phyloP scores from a whole-genome alignment of 2,329 filamentous ascomycete genomes.

The Phyllosticta citrichinensis region DNA sequence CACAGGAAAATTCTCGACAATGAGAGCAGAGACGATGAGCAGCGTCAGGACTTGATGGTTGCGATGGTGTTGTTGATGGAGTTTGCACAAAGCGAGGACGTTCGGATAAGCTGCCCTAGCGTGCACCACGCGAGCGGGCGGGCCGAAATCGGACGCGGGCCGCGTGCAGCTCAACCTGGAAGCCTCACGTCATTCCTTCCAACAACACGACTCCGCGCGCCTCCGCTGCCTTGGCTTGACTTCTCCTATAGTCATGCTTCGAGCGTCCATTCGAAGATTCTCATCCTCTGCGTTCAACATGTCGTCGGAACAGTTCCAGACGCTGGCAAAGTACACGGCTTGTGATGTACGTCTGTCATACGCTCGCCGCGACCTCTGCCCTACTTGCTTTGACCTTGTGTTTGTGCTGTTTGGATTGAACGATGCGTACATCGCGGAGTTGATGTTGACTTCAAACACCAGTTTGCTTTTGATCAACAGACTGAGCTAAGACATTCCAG shows the following conservation, averaged over 20 bases:
- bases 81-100: background rate
- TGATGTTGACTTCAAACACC: background rate
- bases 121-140: background rate
- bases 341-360: constrained; percentile 20
- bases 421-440: background rate
- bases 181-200: background rate
- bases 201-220: background rate
- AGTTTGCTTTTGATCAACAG: background rate
- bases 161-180: background rate
- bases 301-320: constrained; percentile 13
- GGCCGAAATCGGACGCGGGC: background rate
- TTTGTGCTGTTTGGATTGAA: background rate
- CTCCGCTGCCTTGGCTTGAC: background rate
- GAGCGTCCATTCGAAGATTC: background rate
- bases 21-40: background rate
- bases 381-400: background rate
- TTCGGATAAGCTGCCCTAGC: background rate
- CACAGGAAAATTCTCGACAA: background rate
- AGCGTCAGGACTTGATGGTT: background rate
- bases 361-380: background rate
- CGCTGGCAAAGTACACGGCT: constrained; percentile 19
- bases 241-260: background rate
- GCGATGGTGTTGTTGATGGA: background rate
- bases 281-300: constrained; percentile 1
- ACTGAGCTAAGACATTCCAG: constrained; percentile 25